These are phyloP conservation scores for Nissolia schottii DNA, from an alignment of 306 rosid genomes.

Conservation along the genomic window DNA sequence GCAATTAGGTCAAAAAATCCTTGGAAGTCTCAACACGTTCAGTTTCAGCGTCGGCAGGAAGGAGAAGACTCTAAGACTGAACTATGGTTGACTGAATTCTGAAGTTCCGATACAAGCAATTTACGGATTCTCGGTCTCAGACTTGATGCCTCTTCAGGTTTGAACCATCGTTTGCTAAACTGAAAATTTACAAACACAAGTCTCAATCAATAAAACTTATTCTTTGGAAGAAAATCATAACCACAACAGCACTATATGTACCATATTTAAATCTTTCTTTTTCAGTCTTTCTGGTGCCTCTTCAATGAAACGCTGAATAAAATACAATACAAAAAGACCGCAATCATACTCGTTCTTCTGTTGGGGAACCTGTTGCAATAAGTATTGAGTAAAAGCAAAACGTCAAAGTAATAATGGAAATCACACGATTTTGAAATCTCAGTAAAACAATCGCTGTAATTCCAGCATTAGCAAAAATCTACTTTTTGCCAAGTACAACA, in stretches of 20 bases:
- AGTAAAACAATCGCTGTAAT: background rate
- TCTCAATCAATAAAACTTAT: background rate
- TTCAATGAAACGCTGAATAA: slow-evolving; percentile 81
- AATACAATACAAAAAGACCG: slow-evolving; percentile 84
- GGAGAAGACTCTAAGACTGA: slow-evolving; percentile 21
- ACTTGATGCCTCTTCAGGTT: slow-evolving; percentile 79
- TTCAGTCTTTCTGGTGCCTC: slow-evolving; percentile 74
- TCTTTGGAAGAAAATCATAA: background rate
- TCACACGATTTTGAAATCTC: background rate
- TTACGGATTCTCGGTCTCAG: slow-evolving; percentile 67
- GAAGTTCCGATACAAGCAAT: slow-evolving; percentile 56
- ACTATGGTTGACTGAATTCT: slow-evolving; percentile 21
- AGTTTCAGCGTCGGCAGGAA: slow-evolving; percentile 8
- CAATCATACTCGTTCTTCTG: slow-evolving; percentile 91
- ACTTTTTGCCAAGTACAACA: slow-evolving; percentile 1
- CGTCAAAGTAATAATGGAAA: background rate
- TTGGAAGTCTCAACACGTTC: background rate
- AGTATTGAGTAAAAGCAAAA: slow-evolving; percentile 11
- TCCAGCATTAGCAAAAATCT: background rate
- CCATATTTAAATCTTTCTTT: slow-evolving; percentile 71
- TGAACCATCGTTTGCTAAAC: slow-evolving; percentile 89
- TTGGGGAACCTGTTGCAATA: slow-evolving; percentile 80
- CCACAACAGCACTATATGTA: slow-evolving; percentile 19
- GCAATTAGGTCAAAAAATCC: slow-evolving; percentile 13
- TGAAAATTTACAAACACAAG: slow-evolving; percentile 35